Evolutionary conservation across 768 basidiomycete genomes (phyloP).

Genomic region (Macrolepiota fuliginosa): DNA sequence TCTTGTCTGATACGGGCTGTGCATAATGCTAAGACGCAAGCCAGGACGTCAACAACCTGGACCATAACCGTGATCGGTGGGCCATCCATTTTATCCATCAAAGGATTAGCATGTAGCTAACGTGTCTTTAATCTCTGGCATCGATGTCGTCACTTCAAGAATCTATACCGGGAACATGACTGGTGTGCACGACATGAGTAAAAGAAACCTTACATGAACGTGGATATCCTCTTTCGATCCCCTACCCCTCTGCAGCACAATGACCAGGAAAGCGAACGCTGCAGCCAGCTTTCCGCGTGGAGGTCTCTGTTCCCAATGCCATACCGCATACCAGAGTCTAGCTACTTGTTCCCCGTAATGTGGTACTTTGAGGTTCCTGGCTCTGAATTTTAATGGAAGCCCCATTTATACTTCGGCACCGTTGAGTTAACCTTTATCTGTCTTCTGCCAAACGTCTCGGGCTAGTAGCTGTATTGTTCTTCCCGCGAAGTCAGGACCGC

Average conservation of each 20-base stretch:
- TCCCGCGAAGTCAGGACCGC: slow-evolving; percentile 11
- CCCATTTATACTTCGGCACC: not conserved
- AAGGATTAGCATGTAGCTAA: not conserved
- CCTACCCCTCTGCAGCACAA: not conserved
- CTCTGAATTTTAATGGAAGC: not conserved
- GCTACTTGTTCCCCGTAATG: not conserved
- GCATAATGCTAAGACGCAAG: not conserved
- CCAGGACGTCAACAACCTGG: not conserved
- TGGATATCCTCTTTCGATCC: not conserved
- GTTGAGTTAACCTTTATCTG: not conserved
- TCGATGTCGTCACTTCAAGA: not conserved
- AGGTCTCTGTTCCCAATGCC: not conserved
- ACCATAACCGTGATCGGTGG: not conserved
- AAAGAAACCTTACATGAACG: not conserved
- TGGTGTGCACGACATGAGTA: not conserved
- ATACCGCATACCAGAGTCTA: not conserved
- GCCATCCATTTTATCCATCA: not conserved
- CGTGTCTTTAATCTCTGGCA: slow-evolving; percentile 1
- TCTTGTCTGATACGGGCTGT: not conserved
- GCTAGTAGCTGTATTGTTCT: not conserved
- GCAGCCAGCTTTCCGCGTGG: not conserved
- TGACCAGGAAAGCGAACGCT: not conserved
- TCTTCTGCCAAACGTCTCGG: not conserved
- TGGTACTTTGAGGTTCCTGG: not conserved
- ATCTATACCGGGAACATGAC: not conserved